Conservation (phyloP, 83 land plant genomes). For the Diphasiastrum complanatum region DNA sequence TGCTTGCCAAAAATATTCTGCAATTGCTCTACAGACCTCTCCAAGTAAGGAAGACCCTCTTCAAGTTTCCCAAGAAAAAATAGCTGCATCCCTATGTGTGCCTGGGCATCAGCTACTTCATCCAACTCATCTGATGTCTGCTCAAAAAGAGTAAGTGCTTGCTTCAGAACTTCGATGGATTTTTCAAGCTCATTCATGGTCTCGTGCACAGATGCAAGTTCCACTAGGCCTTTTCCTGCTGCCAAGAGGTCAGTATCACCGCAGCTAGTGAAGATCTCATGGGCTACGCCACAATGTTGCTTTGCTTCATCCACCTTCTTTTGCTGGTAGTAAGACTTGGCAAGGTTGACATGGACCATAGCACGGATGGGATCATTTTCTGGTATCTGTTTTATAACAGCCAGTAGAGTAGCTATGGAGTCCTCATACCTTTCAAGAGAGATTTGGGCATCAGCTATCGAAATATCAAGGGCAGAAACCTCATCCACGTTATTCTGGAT, state of each 20-base stretch:
- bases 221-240: conserved; percentile 58
- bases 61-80: conserved; percentile 49
- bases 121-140: conserved; percentile 51
- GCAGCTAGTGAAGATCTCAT: conserved; percentile 46
- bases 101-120: conserved; percentile 53
- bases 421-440: conserved; percentile 56
- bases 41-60: conserved; percentile 60
- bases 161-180: conserved; percentile 53
- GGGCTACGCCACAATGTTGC: conserved; percentile 40
- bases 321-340: conserved; percentile 46
- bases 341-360: conserved; percentile 49
- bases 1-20: conserved; percentile 63
- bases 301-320: conserved; percentile 50
- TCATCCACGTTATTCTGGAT: conserved; percentile 47
- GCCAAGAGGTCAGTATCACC: conserved; percentile 15
- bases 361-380: conserved; percentile 47
- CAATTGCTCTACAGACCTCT: conserved; percentile 51
- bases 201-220: conserved; percentile 54
- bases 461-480: conserved; percentile 54
- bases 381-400: conserved; percentile 43
- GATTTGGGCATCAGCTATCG: conserved; percentile 67
- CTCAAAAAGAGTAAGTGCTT: conserved; percentile 41
- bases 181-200: conserved; percentile 59
- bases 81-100: conserved; percentile 62
- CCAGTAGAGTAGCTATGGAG: conserved; percentile 49